Conservation (phyloP, 805 yeast genomes). For the Saccharomycopsis lassenensis region DNA sequence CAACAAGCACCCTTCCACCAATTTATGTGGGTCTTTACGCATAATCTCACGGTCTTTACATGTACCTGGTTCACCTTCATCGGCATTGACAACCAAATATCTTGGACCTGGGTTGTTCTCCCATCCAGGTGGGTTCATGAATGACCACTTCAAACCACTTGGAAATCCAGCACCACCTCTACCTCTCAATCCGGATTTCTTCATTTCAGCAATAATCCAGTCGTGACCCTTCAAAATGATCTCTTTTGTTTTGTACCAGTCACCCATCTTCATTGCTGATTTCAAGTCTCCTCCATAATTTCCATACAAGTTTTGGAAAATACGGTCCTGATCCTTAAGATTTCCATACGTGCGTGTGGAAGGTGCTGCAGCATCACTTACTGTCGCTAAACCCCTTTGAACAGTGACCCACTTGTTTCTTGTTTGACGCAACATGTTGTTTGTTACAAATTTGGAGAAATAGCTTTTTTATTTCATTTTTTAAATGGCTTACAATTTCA, state of each 20-base stretch:
- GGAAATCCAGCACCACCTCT: slow-evolving; percentile 96
- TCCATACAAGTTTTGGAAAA: slow-evolving; percentile 74
- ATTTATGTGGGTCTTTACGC: slow-evolving; percentile 85
- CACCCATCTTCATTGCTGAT: slow-evolving; percentile 71
- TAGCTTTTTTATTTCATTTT: neutral
- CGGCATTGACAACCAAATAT: slow-evolving; percentile 82
- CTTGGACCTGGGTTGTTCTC: slow-evolving; percentile 85
- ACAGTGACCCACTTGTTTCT: no score
- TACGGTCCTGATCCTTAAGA: slow-evolving; percentile 71
- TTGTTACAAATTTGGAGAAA: neutral
- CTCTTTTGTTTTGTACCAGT: slow-evolving; percentile 88
- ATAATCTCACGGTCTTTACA: slow-evolving; percentile 88
- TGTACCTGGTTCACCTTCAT: slow-evolving; percentile 93
- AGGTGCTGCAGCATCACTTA: slow-evolving; percentile 36
- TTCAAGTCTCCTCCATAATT: slow-evolving; percentile 67
- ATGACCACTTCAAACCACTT: slow-evolving; percentile 83
- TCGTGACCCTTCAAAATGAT: slow-evolving; percentile 71
- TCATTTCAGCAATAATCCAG: slow-evolving; percentile 85
- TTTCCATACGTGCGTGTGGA: slow-evolving; percentile 60
- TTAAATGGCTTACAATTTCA: neutral
- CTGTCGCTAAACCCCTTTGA: slow-evolving; percentile 28
- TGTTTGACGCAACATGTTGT: no score
- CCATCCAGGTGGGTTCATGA: slow-evolving; percentile 95
- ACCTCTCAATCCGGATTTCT: slow-evolving; percentile 76
- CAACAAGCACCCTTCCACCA: slow-evolving; percentile 82